Base-by-base conservation (phyloP, 306 rosid species). In the Cucurbita ficifolia region DNA sequence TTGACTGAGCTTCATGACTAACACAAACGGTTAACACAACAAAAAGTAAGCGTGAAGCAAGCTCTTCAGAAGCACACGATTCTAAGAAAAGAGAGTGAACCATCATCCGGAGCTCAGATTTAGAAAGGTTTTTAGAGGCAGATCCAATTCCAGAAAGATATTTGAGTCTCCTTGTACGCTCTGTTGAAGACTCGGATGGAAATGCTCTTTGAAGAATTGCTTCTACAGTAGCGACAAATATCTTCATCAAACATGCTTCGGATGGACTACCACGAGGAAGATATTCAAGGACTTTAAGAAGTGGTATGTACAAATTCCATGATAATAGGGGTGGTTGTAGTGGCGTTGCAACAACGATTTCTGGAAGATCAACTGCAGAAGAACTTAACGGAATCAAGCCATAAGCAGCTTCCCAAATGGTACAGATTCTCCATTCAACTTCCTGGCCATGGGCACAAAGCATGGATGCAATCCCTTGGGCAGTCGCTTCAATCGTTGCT, bases 401-500 rank as follows among this genome's bases (percentile, higher is more conserved):
- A 85, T 94, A 94, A 43, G 97, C 98, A 78, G 98, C 98, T 84
- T 94, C 97, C 98, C 98, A 94, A 48, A 94, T 94, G 77, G 98
- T 94, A 87, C 98, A 94, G 62, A 90, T 94, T 85, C 98, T 86
- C 98, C 98, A 94, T 86, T 94, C 98, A 84, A 94, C 98, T 85
- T 94, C 98, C 11, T 96, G 95, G 61, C 98, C 98, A 84, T 94
- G 98, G 62, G 98, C 96, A 80, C 97, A 90, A 67, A 94, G 92
- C 98, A 94, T 87, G 73, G 98, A 90, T 43, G 97, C 97, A 79
- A 94, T 90, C 75, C 98, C 98, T 83, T 94, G 98, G 56, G 98
- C 98, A 75, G 98, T 94, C 75, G 98, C 98, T 72, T 94, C 98
- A 72, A 91, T 90, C 19, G 97, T 84, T 76, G 98, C 98, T 85